Conservation (phyloP, 2,329 filamentous ascomycete genomes). For the Bipolaris cookei region DNA sequence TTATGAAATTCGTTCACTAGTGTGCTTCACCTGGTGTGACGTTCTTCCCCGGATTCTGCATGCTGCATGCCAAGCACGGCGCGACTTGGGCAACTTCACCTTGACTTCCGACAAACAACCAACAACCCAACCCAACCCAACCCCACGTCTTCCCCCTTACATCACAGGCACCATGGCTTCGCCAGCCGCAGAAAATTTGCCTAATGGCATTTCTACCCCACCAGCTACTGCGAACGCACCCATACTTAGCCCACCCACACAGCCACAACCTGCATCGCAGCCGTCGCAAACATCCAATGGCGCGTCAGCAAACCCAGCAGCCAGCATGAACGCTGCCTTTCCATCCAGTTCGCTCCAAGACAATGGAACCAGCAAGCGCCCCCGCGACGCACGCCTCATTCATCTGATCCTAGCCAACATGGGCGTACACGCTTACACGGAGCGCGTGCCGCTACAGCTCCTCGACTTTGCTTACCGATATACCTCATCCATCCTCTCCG, state of each 20-base stretch:
- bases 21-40: not conserved
- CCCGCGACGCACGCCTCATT: constrained; percentile 79
- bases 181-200: constrained; percentile 41
- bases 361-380: constrained; percentile 56
- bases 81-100: constrained; percentile 8
- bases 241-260: constrained; percentile 43
- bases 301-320: constrained; percentile 11
- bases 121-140: not conserved
- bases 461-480: constrained; percentile 88
- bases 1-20: not conserved
- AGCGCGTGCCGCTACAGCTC: constrained; percentile 80
- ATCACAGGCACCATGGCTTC: constrained; percentile 44
- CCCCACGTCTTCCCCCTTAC: constrained; percentile 1
- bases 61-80: constrained; percentile 20
- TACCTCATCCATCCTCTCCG: constrained; percentile 72
- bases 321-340: constrained; percentile 33
- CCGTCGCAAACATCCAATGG: constrained; percentile 27
- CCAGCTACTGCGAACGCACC: constrained; percentile 41
- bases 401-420: constrained; percentile 80
- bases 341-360: constrained; percentile 45
- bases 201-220: constrained; percentile 50
- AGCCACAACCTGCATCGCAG: constrained; percentile 24
- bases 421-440: constrained; percentile 79
- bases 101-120: not conserved
- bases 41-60: constrained; percentile 11